These are phyloP conservation scores for Abortiporus biennis DNA, from an alignment of 1,284 basidiomycete genomes.

Conservation along the genomic window DNA sequence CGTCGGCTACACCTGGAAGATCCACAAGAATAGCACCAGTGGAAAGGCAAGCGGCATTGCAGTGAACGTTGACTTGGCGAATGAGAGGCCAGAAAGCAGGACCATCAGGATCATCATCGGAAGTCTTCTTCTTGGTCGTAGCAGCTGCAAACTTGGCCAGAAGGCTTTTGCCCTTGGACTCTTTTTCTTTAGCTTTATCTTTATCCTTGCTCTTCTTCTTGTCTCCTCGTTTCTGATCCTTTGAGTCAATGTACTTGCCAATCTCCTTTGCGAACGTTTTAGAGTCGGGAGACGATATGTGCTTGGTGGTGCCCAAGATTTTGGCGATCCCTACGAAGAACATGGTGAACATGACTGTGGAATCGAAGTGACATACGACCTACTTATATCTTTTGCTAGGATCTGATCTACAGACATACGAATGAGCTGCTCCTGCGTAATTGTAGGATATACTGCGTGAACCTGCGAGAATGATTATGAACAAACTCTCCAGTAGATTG, in stretches of 20 bases:
- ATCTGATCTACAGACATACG: constrained; percentile 45
- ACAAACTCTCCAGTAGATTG: background rate
- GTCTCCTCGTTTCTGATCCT: constrained; percentile 46
- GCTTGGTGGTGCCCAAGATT: constrained; percentile 47
- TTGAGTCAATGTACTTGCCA: constrained; percentile 59
- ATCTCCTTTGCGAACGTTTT: constrained; percentile 48
- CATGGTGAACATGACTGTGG: no score
- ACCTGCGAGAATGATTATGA: constrained; percentile 29
- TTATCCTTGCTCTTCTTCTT: constrained; percentile 33
- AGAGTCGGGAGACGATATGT: constrained; percentile 43
- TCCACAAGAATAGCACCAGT: constrained; percentile 56
- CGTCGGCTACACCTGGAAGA: constrained; percentile 57
- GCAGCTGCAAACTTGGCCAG: constrained; percentile 19
- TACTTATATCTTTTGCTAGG: constrained; percentile 40
- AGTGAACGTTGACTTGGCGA: constrained; percentile 53
- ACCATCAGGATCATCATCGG: constrained; percentile 26
- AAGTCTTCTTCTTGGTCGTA: constrained; percentile 25
- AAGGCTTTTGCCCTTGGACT: constrained; percentile 23
- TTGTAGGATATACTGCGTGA: constrained; percentile 53
- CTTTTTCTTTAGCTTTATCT: constrained; percentile 33
- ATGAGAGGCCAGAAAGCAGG: constrained; percentile 60
- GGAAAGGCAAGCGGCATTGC: constrained; percentile 41
- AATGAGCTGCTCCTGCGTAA: constrained; percentile 40
- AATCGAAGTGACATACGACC: constrained; percentile 19
- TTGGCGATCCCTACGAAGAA: constrained; percentile 31